Evolutionary conservation across 345 rosid genomes (phyloP).

Genomic region (Salix udensis): DNA sequence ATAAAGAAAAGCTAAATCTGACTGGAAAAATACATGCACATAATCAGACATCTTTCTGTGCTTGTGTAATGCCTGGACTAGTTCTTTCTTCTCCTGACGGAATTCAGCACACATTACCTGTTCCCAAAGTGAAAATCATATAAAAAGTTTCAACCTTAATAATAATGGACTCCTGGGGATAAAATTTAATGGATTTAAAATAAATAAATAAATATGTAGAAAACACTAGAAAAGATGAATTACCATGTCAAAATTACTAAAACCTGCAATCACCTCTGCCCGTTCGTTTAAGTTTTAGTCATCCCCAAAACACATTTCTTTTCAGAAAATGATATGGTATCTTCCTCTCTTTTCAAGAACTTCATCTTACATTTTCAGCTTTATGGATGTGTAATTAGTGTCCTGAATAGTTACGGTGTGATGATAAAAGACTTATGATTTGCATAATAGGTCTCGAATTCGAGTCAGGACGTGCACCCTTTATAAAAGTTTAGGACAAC

Average conservation of each 20-base stretch:
- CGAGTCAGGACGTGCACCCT: rapidly evolving
- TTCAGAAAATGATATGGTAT: neutral
- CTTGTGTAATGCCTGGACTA: slow-evolving; percentile 65
- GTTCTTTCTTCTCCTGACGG: slow-evolving; percentile 64
- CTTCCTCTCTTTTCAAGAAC: neutral
- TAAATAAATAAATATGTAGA: neutral
- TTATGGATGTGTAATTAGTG: neutral
- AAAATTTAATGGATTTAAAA: neutral
- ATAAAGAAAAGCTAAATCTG: neutral
- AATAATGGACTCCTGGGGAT: no score
- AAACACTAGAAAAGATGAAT: neutral
- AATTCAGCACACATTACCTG: slow-evolving; percentile 80
- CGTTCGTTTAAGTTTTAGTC: neutral
- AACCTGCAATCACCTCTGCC: neutral
- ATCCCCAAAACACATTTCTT: neutral
- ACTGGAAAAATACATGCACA: neutral
- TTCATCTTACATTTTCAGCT: neutral
- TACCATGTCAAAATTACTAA: neutral
- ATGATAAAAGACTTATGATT: no score
- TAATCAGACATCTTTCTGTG: slow-evolving; percentile 51
- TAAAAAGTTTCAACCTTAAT: neutral
- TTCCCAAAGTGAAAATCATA: slow-evolving; percentile 4
- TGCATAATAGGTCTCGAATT: no score
- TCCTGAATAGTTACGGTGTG: no score
- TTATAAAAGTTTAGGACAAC: no score